A percentile compares a stretch with the other conserved stretches of the same genome.
Evolutionary conservation across 2,329 filamentous ascomycete genomes (phyloP).

Genomic region (Colletotrichum sp.): DNA sequence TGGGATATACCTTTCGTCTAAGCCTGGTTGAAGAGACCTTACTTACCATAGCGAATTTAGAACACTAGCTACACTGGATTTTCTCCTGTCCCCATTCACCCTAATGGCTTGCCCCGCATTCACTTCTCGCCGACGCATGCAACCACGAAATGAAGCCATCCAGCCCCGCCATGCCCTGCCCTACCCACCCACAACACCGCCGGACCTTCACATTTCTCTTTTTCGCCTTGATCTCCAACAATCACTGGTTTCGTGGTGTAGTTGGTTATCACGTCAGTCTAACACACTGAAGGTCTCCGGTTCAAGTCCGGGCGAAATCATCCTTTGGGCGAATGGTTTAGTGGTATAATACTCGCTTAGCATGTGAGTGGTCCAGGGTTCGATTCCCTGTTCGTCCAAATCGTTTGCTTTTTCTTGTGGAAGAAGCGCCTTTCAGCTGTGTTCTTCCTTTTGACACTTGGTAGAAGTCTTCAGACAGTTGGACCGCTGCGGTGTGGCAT

Average conservation of each 20-base stretch:
- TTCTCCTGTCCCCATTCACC: not conserved
- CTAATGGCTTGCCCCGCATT: not conserved
- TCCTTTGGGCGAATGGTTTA: conserved; percentile 14
- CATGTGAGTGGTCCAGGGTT: conserved; percentile 22
- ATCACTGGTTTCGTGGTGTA: conserved; percentile 29
- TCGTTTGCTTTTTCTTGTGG: not conserved
- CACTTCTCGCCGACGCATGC: not conserved
- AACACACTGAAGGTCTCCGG: conserved; percentile 33
- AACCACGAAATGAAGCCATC: not conserved
- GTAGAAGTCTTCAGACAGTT: accelerated
- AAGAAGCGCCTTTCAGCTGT: not conserved
- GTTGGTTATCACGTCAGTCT: conserved; percentile 57
- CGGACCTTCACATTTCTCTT: not conserved
- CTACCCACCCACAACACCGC: not conserved
- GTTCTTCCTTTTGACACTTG: not conserved
- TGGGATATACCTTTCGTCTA: not conserved
- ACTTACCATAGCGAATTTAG: not conserved
- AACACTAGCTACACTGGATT: not conserved
- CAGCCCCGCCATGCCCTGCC: not conserved
- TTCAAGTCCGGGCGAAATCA: conserved; percentile 23
- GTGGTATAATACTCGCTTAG: conserved; percentile 23
- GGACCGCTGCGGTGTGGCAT: not conserved
- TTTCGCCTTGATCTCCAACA: accelerated
- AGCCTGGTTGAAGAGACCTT: not conserved
- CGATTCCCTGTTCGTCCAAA: conserved; percentile 20